Evolutionary conservation across 495 filamentous ascomycete genomes (phyloP).

Genomic region (Neurospora sp.): DNA sequence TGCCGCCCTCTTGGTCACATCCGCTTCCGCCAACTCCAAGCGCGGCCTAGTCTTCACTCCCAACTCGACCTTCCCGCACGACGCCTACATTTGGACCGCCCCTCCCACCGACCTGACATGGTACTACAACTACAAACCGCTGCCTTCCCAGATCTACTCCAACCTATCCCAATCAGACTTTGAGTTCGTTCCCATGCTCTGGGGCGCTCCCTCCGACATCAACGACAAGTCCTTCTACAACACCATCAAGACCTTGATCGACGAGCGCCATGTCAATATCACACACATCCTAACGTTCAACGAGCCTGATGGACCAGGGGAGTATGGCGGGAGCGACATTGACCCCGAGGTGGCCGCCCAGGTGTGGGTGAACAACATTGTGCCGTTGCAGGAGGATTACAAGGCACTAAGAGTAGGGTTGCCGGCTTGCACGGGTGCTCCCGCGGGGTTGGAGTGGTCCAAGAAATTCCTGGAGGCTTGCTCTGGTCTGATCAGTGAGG

Average conservation of each 20-base stretch:
- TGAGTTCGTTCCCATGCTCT: constrained; percentile 76
- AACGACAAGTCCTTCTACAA: constrained; percentile 45
- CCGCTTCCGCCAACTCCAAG: constrained; percentile 41
- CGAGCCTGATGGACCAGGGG: constrained; percentile 51
- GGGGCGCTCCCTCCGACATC: constrained; percentile 41
- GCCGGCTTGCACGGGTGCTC: constrained; percentile 47
- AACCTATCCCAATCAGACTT: constrained; percentile 36
- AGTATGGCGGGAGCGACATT: constrained; percentile 50
- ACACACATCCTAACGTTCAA: constrained; percentile 61
- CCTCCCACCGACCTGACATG: constrained; percentile 51
- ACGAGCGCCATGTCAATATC: constrained; percentile 44
- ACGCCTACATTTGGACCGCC: constrained; percentile 51
- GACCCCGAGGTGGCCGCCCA: constrained; percentile 46
- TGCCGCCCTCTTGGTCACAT: constrained; percentile 2
- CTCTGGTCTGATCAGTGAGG: constrained; percentile 28
- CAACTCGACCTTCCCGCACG: constrained; percentile 33
- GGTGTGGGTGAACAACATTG: constrained; percentile 55
- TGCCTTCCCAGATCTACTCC: constrained; percentile 40
- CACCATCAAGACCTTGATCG: constrained; percentile 39
- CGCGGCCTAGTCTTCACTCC: constrained; percentile 61
- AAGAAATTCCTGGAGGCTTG: constrained; percentile 48
- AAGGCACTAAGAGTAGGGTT: constrained; percentile 47
- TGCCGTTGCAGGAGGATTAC: constrained; percentile 43
- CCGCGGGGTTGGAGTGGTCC: constrained; percentile 52
- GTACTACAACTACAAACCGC: constrained; percentile 68